Conservation (phyloP, 1,139 yeast species). For the Eremothecium cymbalariae region DNA sequence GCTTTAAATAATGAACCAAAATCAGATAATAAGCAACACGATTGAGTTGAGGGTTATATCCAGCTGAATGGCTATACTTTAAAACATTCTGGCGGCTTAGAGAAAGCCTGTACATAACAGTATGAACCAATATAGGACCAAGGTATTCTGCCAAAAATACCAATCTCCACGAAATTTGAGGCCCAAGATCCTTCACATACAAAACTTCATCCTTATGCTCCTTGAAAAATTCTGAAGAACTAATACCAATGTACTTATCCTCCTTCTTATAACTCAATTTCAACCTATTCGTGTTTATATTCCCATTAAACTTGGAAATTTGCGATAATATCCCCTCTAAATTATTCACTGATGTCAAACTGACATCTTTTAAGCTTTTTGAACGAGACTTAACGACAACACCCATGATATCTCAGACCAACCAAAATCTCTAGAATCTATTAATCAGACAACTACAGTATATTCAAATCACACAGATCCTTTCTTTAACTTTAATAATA, state of each 20-base stretch:
- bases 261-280: constrained; percentile 33
- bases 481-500: too few relatives aligned
- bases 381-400: constrained; percentile 47
- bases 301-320: constrained; percentile 40
- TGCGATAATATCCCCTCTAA: constrained; percentile 33
- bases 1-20: constrained; percentile 69
- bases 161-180: constrained; percentile 86
- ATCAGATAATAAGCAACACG: constrained; percentile 38
- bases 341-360: constrained; percentile 32
- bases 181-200: constrained; percentile 80
- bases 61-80: constrained; percentile 11
- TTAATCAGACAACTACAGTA: too few relatives aligned
- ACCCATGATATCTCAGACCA: constrained; percentile 33
- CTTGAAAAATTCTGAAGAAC: constrained; percentile 21
- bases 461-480: too few relatives aligned
- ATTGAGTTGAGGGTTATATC: constrained; percentile 21
- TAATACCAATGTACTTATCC: constrained; percentile 25
- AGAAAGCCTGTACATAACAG: constrained; percentile 45
- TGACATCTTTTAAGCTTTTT: constrained; percentile 38
- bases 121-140: constrained; percentile 81
- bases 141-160: constrained; percentile 80
- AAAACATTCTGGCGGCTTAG: constrained; percentile 10
- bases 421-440: too few relatives aligned
- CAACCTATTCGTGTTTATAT: constrained; percentile 38
- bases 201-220: constrained; percentile 34